Evolutionary conservation across 208 protist species (phyloP).

Genomic region (Crithidia bombi): DNA sequence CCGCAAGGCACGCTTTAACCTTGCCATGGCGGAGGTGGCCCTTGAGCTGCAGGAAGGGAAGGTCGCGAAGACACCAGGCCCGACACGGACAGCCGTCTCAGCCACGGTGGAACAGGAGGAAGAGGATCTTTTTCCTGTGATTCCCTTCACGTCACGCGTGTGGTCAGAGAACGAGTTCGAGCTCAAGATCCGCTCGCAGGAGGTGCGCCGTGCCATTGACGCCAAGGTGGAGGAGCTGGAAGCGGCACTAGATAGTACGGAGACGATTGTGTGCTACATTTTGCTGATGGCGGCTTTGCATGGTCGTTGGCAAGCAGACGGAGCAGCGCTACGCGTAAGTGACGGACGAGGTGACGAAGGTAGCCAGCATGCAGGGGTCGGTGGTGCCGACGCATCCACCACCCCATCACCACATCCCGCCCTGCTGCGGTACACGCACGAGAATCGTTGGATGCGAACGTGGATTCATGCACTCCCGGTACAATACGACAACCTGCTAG

Average conservation of each 20-base stretch:
- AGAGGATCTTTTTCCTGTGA: conserved; percentile 10
- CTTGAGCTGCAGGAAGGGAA: conserved; percentile 16
- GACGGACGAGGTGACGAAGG: neutral
- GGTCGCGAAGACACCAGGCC: neutral
- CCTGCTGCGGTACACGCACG: conserved; percentile 43
- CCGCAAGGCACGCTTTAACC: conserved; percentile 62
- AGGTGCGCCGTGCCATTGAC: conserved; percentile 21
- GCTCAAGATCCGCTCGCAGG: conserved; percentile 16
- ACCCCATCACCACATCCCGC: neutral
- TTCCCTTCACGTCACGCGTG: conserved; percentile 33
- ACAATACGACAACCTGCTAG: conserved; percentile 85
- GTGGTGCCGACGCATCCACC: too few species aligned
- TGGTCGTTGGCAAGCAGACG: conserved; percentile 34
- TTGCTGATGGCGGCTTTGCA: conserved; percentile 59
- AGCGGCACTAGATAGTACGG: conserved; percentile 46
- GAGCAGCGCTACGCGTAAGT: too few species aligned
- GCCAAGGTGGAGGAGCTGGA: conserved; percentile 44
- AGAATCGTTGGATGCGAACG: conserved; percentile 71
- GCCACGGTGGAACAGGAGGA: neutral
- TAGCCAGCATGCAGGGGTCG: too few species aligned
- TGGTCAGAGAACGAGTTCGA: conserved; percentile 34
- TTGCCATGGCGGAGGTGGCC: conserved; percentile 66
- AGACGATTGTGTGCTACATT: conserved; percentile 80
- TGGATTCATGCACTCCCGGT: conserved; percentile 74
- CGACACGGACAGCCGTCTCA: neutral